Evolutionary conservation across 2,329 filamentous ascomycete species (phyloP), one percentile per base, ranked within the genome.

Genomic region (Paracoccidioides lutzii): DNA sequence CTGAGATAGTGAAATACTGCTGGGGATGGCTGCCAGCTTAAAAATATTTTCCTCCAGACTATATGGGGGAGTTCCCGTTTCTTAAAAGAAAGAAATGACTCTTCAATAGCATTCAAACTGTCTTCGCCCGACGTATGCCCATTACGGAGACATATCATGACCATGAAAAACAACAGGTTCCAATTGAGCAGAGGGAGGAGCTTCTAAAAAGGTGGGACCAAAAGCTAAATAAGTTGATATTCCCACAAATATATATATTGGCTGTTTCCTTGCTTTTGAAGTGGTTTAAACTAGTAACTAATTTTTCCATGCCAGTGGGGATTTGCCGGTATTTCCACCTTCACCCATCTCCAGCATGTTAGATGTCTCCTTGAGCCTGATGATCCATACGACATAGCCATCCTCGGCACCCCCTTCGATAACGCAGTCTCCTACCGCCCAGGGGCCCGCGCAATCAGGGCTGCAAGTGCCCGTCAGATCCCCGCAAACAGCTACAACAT

Each of bases 401-500:
- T 89, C 56, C 76, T 89, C 56, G 85, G 85, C 4, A 83, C 80
- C 0, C 85, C 85, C 0, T 89, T 89, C 64, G 85, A 89, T 66
- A 88, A 84, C 0, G 83, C 84, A 10, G 82, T 86, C 43, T 82
- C 76, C 61, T 88, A 87, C 69, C 76, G 85, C 55, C 83, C 84
- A 46, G 73, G 85, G 42, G 22, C 90, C 38, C 82, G 88, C 46
- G 88, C 88, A 44, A 95, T 96, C 65, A 85, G 90, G 55, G 84
- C 87, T 42, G 90, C 88, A 43, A 91, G 88, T 37, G 79, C 84
- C 6, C 83, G 90, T 22, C 90, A 95, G 72, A 88, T 85, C 12
- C 79, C 83, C 2, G 88, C 86, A 69, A 81, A 88, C 44, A 86
- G 85, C 66, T 90, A 87, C 78, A 95, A 95, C 71, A 81, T 86